Evolutionary conservation across 2,329 filamentous ascomycete genomes (phyloP).

Genomic region (Coleophoma crateriformis): DNA sequence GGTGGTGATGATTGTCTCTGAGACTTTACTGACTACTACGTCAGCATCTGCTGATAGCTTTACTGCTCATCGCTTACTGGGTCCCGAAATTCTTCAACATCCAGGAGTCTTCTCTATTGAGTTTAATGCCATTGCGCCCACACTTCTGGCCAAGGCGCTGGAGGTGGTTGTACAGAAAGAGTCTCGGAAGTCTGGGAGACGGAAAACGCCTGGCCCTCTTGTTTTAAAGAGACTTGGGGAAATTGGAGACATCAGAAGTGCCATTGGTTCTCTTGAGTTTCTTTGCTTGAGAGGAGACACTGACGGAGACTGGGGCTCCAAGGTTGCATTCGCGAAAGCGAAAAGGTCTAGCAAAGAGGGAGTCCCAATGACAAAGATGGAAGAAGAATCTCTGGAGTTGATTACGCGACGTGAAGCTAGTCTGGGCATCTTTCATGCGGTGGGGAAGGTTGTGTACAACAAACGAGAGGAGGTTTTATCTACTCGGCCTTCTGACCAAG

Average conservation of each 20-base stretch:
- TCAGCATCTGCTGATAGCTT: slow-evolving; percentile 85
- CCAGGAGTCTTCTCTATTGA: slow-evolving; percentile 75
- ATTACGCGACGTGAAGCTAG: slow-evolving; percentile 85
- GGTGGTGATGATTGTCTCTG: slow-evolving; percentile 84
- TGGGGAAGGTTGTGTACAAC: slow-evolving; percentile 95
- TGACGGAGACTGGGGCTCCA: slow-evolving; percentile 70
- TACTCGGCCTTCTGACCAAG: slow-evolving; percentile 31
- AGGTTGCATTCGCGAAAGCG: slow-evolving; percentile 59
- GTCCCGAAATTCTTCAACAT: slow-evolving; percentile 79
- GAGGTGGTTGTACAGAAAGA: slow-evolving; percentile 82
- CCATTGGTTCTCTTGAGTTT: slow-evolving; percentile 89
- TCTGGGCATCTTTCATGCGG: slow-evolving; percentile 90
- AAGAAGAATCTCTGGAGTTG: slow-evolving; percentile 72
- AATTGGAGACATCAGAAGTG: slow-evolving; percentile 86
- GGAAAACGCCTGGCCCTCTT: slow-evolving; percentile 68
- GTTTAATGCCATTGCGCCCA: slow-evolving; percentile 88
- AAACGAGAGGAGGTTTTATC: slow-evolving; percentile 62
- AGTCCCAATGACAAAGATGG: slow-evolving; percentile 64
- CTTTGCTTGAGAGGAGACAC: slow-evolving; percentile 78
- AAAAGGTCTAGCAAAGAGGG: slow-evolving; percentile 55
- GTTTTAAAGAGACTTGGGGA: slow-evolving; percentile 78
- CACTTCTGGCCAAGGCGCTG: slow-evolving; percentile 78
- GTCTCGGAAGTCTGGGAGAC: slow-evolving; percentile 69
- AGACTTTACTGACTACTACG: slow-evolving; percentile 80
- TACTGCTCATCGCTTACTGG: slow-evolving; percentile 84